A percentile compares a stretch with the other conserved stretches of the same genome.
Conservation (phyloP, 768 basidiomycete species). For the Leucosporidium yakuticum region DNA sequence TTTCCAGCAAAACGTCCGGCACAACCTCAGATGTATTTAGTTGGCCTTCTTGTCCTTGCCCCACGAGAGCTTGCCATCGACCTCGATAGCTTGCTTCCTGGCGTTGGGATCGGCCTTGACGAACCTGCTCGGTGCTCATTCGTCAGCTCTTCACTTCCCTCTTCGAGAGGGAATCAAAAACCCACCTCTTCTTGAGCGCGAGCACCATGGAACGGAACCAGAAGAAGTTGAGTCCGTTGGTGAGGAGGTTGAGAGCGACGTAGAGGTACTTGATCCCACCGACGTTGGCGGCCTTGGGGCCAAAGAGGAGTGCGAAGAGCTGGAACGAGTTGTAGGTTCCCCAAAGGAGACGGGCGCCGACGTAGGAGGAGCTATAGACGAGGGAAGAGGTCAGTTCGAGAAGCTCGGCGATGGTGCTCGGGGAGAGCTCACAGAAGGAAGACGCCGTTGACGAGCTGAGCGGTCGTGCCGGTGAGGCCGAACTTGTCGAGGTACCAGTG, state of each 20-base stretch:
- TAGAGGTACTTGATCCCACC: constrained; percentile 19
- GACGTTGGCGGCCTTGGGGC: constrained; percentile 4
- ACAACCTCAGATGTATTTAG: no score
- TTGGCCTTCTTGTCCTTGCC: constrained; percentile 20
- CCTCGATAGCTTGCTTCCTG: constrained; percentile 10
- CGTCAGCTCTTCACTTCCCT: no score
- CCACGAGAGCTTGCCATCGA: constrained; percentile 22
- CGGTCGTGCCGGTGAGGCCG: constrained; percentile 19
- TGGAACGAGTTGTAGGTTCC: constrained; percentile 33
- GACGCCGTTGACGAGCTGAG: constrained; percentile 31
- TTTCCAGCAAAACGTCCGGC: no score
- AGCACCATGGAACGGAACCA: constrained; percentile 34
- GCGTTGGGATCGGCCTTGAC: constrained; percentile 9
- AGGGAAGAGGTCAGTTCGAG: no score
- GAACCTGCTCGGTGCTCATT: background rate
- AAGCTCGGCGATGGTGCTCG: background rate
- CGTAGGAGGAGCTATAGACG: constrained; percentile 13
- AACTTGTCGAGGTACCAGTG: constrained; percentile 35
- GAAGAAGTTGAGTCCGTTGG: constrained; percentile 9
- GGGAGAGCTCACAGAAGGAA: constrained; percentile 23
- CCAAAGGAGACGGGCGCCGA: constrained; percentile 28
- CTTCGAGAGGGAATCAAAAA: no score
- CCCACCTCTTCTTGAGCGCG: constrained; percentile 26
- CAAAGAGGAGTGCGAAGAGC: constrained; percentile 17
- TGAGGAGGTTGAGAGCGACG: constrained; percentile 15